A percentile compares a stretch with the other conserved stretches of the same genome.
phyloP scores from a whole-genome alignment of 2,329 filamentous ascomycete genomes.

The Eutypa lata region DNA sequence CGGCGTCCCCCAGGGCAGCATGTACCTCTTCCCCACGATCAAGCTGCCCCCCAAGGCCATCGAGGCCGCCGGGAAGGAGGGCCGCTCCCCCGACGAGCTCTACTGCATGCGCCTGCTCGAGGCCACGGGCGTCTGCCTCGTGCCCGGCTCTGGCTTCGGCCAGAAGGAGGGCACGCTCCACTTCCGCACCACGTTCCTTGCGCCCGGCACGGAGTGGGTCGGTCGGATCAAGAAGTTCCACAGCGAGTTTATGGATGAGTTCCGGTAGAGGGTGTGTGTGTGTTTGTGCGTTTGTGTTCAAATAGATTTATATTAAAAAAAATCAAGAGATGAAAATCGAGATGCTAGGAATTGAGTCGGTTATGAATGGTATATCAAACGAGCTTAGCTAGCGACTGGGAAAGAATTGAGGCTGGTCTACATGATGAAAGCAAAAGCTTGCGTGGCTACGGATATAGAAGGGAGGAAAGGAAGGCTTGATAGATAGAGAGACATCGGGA shows the following conservation, averaged over 20 bases:
- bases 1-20: constrained; percentile 84
- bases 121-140: constrained; percentile 90
- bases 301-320: too few relatives aligned
- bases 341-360: too few relatives aligned
- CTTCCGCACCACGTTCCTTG: constrained; percentile 95
- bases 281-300: too few relatives aligned
- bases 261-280: constrained; percentile 36
- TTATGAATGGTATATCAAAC: too few relatives aligned
- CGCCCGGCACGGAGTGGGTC: constrained; percentile 94
- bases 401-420: too few relatives aligned
- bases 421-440: too few relatives aligned
- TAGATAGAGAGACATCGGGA: neutral
- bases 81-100: constrained; percentile 81
- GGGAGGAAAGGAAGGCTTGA: neutral
- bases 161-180: constrained; percentile 89
- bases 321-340: too few relatives aligned
- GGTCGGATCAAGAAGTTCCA: constrained; percentile 87
- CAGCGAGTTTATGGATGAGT: constrained; percentile 85
- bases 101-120: constrained; percentile 91
- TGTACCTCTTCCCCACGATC: constrained; percentile 99
- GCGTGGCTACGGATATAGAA: neutral
- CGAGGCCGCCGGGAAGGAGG: constrained; percentile 71
- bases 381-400: too few relatives aligned
- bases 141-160: constrained; percentile 89
- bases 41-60: constrained; percentile 71